Evolutionary conservation across 306 rosid genomes (phyloP).

Genomic region (Trichosanthes cucumerina): DNA sequence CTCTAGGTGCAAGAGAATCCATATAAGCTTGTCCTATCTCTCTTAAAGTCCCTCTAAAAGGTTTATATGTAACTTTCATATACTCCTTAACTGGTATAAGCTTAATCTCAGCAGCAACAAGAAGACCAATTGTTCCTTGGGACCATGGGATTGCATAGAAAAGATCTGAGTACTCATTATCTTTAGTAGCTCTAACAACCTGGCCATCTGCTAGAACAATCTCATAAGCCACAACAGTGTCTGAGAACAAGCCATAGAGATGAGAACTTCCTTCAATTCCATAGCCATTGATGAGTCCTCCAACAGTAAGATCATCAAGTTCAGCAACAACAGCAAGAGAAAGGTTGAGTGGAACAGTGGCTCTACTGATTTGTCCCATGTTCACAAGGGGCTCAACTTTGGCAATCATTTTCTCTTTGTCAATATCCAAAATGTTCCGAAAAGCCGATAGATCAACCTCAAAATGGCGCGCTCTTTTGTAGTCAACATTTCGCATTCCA

Average conservation of each 20-base stretch:
- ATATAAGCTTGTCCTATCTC: conserved; percentile 69
- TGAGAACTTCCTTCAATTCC: conserved; percentile 99
- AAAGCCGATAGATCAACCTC: conserved; percentile 90
- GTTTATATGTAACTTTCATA: conserved; percentile 76
- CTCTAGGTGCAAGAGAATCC: conserved; percentile 86
- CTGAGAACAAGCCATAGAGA: conserved; percentile 78
- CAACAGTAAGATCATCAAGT: conserved; percentile 96
- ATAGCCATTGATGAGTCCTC: conserved; percentile 95
- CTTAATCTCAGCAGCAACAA: conserved; percentile 87
- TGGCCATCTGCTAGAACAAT: conserved; percentile 74
- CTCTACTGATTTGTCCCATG: conserved; percentile 92
- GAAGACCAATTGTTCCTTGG: conserved; percentile 94
- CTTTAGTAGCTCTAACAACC: conserved; percentile 84
- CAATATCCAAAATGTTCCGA: conserved; percentile 69
- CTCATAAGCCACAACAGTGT: conserved; percentile 89
- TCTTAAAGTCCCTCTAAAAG: conserved; percentile 62
- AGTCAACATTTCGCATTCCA: conserved; percentile 97
- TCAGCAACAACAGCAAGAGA: conserved; percentile 94
- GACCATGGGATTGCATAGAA: conserved; percentile 94
- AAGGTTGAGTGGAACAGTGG: conserved; percentile 77
- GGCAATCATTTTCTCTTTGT: conserved; percentile 67
- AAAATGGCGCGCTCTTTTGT: conserved; percentile 89
- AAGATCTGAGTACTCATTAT: conserved; percentile 82
- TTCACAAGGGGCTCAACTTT: conserved; percentile 91
- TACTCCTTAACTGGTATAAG: conserved; percentile 81